Evolutionary conservation across 768 basidiomycete genomes (phyloP), one percentile per base, ranked within the genome.

Genomic region (Pilatotrama ljubarskyi): DNA sequence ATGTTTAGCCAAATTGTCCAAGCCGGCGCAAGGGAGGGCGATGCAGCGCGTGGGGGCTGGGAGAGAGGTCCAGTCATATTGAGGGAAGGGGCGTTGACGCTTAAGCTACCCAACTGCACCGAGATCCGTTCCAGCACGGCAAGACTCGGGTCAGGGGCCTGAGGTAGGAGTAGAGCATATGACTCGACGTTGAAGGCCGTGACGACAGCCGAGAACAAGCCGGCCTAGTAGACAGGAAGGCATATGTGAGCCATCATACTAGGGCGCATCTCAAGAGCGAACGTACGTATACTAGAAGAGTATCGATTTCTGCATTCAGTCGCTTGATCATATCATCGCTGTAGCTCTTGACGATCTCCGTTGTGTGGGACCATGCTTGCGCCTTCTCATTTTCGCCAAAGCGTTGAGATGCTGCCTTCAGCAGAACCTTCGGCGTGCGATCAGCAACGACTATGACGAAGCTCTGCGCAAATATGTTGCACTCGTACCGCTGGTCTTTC

Each of bases 1-100:
- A 29, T 51, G 53, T 71, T 73, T 38, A 71, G 58, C 22, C 43
- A 44, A 15, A 55, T 36, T 15, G 53, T 41, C 56, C 15, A 69
- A 14, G 1, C 25, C 10, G 46, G 46, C 3, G 17, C n/a, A 11
- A n/a, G 55, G n/a, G 59, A 18, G 7, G 51, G 29, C 5, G 26
- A 6, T 1, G 59, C n/a, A n/a, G n/a, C 15, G 7, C 29, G 41
- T 40, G 29, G 7, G 5, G 10, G 29, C 29, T 32, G 5, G 29
- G 29, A 32, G 5, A 32, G 29, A 10, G 29, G 29, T 10, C 29
- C 10, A 10, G n/a, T 43, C 13, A n/a, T 20, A 17, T 50, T 50
- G 4, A 50, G 17, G 32, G n/a, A 20, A 20, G 32, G n/a, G 5
- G 32, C 5, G n/a, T 20, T 35, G 32, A 36, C 17, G 8, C 4